Evolutionary conservation across 257 asterid species (phyloP), one percentile per base, ranked within the genome.

Genomic region (Solanum virginianum): DNA sequence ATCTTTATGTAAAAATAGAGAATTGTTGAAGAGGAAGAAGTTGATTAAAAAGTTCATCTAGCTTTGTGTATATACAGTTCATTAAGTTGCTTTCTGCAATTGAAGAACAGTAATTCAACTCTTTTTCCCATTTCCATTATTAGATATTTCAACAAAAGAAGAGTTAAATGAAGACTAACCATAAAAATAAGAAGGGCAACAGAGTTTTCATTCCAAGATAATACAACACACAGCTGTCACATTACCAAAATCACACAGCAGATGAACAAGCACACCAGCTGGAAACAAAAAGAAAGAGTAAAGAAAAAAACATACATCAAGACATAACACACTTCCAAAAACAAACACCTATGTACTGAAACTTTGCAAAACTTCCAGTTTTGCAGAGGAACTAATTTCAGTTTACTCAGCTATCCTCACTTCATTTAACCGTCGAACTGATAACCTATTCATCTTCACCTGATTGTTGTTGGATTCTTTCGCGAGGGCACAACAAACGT

Each of bases 351-450:
- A 60, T 16, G 2, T 22, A 62, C 69, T 22, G 1, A 36, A 22
- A 62, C 69, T 29, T 32, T 3, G 8, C 47, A 7, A 2, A 75
- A 16, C 91, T 88, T 39, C 90, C 69, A 29, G 89, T 91, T 20
- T 90, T 90, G 49, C 90, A 84, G 39, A 90, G 89, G 81, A 71
- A 18, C 32, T 10, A 43, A 17, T 22, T 74, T 45, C n/a, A 17
- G 59, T 45, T 47, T 11, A 45, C 5, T 47, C 81, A 20, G 12
- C 8, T 22, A 74, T 22, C 60, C 20, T 47, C 59, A 22, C 7
- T 74, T 45, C 41, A 9, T 74, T 74, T 74, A 20, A 59, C 3
- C 9, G 82, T 49, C 2, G 82, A 49, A 45, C 8, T 47, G 15
- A 32, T 68, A 68, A 3, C 39, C 7, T 11, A 4, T 32, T 22